phyloP scores from a whole-genome alignment of 805 yeast genomes.

The Scheffersomyces amazonensis region DNA sequence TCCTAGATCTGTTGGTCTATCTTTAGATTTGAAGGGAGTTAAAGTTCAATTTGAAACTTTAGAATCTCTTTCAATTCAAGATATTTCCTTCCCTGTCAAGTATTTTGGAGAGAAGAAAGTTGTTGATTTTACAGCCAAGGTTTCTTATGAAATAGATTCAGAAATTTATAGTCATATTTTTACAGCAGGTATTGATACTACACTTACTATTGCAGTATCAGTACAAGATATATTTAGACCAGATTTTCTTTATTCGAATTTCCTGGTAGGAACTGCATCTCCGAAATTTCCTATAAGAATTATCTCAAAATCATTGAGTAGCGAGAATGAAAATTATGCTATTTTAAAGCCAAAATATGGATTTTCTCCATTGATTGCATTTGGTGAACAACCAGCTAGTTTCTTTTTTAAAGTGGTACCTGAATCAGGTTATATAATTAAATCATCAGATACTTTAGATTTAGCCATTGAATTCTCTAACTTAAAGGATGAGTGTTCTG shows the following conservation, averaged over 20 bases:
- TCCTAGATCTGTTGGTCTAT: slow-evolving; percentile 17
- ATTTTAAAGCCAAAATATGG: slow-evolving; percentile 16
- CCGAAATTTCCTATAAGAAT: slow-evolving; percentile 53
- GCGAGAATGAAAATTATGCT: slow-evolving; percentile 21
- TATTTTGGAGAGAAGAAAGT: slow-evolving; percentile 26
- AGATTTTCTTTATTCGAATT: slow-evolving; percentile 58
- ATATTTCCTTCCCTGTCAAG: slow-evolving; percentile 29
- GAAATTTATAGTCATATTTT: slow-evolving; percentile 18
- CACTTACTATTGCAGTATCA: slow-evolving; percentile 64
- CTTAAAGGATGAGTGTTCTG: slow-evolving; percentile 43
- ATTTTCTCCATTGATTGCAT: slow-evolving; percentile 44
- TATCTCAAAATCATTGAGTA: slow-evolving; percentile 37
- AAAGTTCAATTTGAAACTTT: slow-evolving; percentile 2
- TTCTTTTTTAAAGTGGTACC: slow-evolving; percentile 53
- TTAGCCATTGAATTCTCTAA: slow-evolving; percentile 46
- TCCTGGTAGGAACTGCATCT: slow-evolving; percentile 61
- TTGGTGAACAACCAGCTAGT: slow-evolving; percentile 68
- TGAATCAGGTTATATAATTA: slow-evolving; percentile 12
- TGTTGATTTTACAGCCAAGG: slow-evolving; percentile 16
- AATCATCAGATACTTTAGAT: slow-evolving; percentile 33
- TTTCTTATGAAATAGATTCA: slow-evolving; percentile 18
- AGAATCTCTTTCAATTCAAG: slow-evolving; percentile 10
- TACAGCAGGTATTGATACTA: slow-evolving; percentile 45
- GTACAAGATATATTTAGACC: slow-evolving; percentile 76
- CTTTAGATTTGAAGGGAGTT: background rate